Base-by-base conservation (phyloP, 108 stramenopile species). In the Thalassiosira profunda region DNA sequence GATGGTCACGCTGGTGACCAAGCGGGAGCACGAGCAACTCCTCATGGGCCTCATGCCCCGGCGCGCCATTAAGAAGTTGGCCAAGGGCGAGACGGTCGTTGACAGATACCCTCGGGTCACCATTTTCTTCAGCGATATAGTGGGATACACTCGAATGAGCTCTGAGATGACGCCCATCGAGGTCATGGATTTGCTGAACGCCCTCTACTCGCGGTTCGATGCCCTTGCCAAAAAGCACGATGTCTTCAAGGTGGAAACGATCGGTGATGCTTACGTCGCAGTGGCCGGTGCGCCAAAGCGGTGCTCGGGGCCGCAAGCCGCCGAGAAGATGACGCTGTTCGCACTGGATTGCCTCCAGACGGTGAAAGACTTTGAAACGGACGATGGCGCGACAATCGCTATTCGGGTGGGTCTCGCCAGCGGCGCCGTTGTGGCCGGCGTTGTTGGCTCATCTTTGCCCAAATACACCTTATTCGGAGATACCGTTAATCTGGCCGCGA, bases 241-340 rank as follows among this genome's bases (percentile, higher is more conserved):
- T 14, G 42, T 87, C 10, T 86, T 48, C 56, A 90, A 90, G 55
- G 30, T 87, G 7, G 86, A 90, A 49, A 90, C 86, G 7, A 87
- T 87, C 30, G 89, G 80, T 0, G 75, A 76, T 33, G 70, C 80
- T 2, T 77, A 81, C 26, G 77, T 81, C 5, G 74, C 47, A 21
- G 38, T 67, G 14, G 72, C 44, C n/a, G 72, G 73, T 20, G 58
- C 58, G 5, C 78, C 73, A 9, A 33, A 74, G 4, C 20, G 40
- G 58, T 67, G 65, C 20, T 14, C 49, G 7, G 72, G 73, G 12
- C 67, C 58, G 14, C 66, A 81, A 44, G 76, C 42, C 6, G 81
- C 81, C 2, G 58, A 79, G 26, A 76, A 47, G 33, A 43, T 82
- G 18, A 58, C 72, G 5, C 53, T 69, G 15, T 83, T 83, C 71